Conservation (phyloP, 768 basidiomycete genomes). For the Xerocomellus chrysenteron region DNA sequence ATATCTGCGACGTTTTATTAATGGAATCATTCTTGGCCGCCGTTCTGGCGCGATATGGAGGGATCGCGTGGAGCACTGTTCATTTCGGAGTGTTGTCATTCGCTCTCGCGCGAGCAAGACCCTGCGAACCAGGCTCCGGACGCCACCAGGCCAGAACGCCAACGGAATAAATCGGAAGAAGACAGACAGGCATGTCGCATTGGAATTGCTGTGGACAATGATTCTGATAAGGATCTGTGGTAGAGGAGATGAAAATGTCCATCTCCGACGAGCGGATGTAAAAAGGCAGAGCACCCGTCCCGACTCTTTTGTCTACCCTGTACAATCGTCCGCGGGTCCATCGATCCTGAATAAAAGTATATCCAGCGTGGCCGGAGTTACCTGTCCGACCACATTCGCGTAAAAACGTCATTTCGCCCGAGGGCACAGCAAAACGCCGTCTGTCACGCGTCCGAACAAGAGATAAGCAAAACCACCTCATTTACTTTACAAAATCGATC, state of each 20-base stretch:
- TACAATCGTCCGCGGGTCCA: background rate
- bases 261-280: slow-evolving; percentile 10
- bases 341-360: background rate
- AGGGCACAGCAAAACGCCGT: background rate
- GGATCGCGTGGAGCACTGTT: slow-evolving; percentile 18
- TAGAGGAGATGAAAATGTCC: slow-evolving; percentile 5
- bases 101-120: background rate
- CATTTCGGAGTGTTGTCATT: slow-evolving; percentile 17
- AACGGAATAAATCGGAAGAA: slow-evolving; percentile 1
- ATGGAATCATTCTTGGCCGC: slow-evolving; percentile 4
- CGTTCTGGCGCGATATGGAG: slow-evolving; percentile 7
- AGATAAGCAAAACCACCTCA: background rate
- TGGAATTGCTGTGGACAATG: slow-evolving; percentile 3
- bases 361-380: background rate
- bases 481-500: slow-evolving; percentile 7
- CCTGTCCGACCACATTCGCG: background rate
- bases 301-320: background rate
- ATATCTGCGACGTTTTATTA: slow-evolving; percentile 2
- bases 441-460: background rate
- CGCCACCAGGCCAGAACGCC: slow-evolving; percentile 7
- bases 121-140: slow-evolving; percentile 1
- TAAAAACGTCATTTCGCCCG: background rate
- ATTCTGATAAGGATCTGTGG: slow-evolving; percentile 8
- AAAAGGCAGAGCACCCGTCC: background rate
- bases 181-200: background rate